phyloP scores from a whole-genome alignment of 2,329 filamentous ascomycete species.

The Penicillium corylophilum region DNA sequence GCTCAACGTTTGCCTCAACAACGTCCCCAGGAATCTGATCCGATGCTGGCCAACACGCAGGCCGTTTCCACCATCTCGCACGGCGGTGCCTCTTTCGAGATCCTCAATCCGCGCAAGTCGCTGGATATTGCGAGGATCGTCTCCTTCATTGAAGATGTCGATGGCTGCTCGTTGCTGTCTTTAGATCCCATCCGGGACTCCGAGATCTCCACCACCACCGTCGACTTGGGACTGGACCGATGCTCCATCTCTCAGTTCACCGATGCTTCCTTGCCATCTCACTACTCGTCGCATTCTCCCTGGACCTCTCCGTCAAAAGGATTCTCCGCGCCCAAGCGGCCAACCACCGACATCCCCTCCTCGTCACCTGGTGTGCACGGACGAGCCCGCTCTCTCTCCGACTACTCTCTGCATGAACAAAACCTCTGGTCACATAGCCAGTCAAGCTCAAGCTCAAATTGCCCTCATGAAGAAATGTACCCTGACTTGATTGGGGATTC shows the following conservation, averaged over 20 bases:
- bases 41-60: slow-evolving; percentile 28
- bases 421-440: slow-evolving; percentile 13
- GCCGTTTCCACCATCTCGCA: slow-evolving; percentile 31
- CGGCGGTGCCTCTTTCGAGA: slow-evolving; percentile 38
- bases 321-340: slow-evolving; percentile 11
- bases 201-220: slow-evolving; percentile 12
- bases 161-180: slow-evolving; percentile 23
- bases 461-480: slow-evolving; percentile 16
- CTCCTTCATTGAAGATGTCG: slow-evolving; percentile 38
- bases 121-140: slow-evolving; percentile 36
- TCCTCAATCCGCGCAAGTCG: slow-evolving; percentile 39
- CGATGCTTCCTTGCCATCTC: slow-evolving; percentile 24
- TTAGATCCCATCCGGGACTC: slow-evolving; percentile 26
- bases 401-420: slow-evolving; percentile 19
- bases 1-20: slow-evolving; percentile 16
- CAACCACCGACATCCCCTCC: slow-evolving; percentile 16
- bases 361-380: slow-evolving; percentile 19
- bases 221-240: slow-evolving; percentile 20
- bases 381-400: slow-evolving; percentile 20
- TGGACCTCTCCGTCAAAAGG: slow-evolving; percentile 13
- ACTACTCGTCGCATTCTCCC: slow-evolving; percentile 22
- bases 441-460: neutral
- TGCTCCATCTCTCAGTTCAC: slow-evolving; percentile 25
- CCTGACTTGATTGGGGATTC: slow-evolving; percentile 24
- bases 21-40: slow-evolving; percentile 24